A percentile compares a stretch with the other conserved stretches of the same genome.
phyloP scores from a whole-genome alignment of 2,329 filamentous ascomycete genomes.

The Gremmenia infestans region DNA sequence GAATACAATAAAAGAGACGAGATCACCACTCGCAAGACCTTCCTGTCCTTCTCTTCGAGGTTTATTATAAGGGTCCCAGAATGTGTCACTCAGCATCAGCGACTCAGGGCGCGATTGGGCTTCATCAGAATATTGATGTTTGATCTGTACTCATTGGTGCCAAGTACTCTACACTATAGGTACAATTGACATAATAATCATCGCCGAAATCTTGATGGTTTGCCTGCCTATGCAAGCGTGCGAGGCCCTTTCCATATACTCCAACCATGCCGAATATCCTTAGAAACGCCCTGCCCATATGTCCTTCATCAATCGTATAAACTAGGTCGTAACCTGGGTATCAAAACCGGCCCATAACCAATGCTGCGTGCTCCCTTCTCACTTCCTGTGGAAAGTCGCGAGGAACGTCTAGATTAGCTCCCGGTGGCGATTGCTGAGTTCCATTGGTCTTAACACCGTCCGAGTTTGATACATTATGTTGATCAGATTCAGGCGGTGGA shows the following conservation, averaged over 20 bases:
- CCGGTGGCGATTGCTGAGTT: constrained; percentile 19
- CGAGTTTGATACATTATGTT: constrained; percentile 4
- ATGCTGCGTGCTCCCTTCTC: constrained; percentile 20
- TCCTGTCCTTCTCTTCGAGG: too few species aligned
- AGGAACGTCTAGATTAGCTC: constrained; percentile 13
- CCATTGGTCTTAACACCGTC: constrained; percentile 16
- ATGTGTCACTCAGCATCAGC: too few species aligned
- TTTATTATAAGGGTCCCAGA: too few species aligned
- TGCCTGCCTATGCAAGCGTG: constrained; percentile 18
- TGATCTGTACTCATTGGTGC: neutral
- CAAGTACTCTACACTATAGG: constrained; percentile 23
- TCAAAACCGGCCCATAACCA: constrained; percentile 25
- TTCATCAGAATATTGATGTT: neutral
- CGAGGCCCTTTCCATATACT: constrained; percentile 13
- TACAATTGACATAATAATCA: constrained; percentile 14
- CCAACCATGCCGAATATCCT: constrained; percentile 14
- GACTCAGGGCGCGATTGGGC: too few species aligned
- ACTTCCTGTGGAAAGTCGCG: constrained; percentile 24
- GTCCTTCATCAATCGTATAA: constrained; percentile 24
- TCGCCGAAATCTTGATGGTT: constrained; percentile 16
- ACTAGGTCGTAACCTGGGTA: neutral
- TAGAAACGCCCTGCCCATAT: constrained; percentile 22
- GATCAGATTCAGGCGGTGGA: constrained; percentile 14
- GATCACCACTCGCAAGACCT: neutral
- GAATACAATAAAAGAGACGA: neutral